Evolutionary conservation across 1,139 yeast genomes (phyloP).

Genomic region (Kluyveromyces sp.): DNA sequence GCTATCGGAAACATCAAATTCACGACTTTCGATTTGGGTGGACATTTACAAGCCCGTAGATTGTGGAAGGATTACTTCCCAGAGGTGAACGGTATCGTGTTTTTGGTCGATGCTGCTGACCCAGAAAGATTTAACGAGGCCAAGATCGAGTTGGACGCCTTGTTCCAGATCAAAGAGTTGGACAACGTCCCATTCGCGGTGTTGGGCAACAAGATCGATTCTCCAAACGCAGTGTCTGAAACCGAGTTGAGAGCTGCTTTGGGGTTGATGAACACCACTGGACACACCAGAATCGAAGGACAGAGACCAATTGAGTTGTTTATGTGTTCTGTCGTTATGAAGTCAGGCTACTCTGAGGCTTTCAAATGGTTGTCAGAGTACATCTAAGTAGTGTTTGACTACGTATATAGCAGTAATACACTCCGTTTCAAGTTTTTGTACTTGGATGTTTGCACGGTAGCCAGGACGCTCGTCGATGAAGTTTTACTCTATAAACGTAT

Average conservation of each 20-base stretch:
- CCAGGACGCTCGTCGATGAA: too few species aligned
- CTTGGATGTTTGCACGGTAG: too few species aligned
- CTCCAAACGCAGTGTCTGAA: slow-evolving; percentile 90
- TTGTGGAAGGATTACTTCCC: slow-evolving; percentile 99
- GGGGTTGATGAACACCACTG: slow-evolving; percentile 84
- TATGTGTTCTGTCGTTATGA: slow-evolving; percentile 97
- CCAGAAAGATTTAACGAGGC: slow-evolving; percentile 93
- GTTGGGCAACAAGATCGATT: slow-evolving; percentile 94
- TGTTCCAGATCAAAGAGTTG: slow-evolving; percentile 87
- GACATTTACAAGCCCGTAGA: slow-evolving; percentile 97
- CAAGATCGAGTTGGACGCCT: slow-evolving; percentile 87
- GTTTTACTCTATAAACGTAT: too few species aligned
- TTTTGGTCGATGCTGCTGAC: slow-evolving; percentile 95
- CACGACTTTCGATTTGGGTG: slow-evolving; percentile 97
- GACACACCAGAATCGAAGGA: slow-evolving; percentile 67
- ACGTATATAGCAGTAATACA: too few species aligned
- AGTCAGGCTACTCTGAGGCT: slow-evolving; percentile 94
- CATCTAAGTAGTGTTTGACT: slow-evolving; percentile 41
- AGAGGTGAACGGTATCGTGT: slow-evolving; percentile 95
- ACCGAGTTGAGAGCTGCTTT: slow-evolving; percentile 88
- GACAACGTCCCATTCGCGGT: slow-evolving; percentile 83
- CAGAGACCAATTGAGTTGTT: slow-evolving; percentile 91
- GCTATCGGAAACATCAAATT: slow-evolving; percentile 94
- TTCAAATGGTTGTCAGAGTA: slow-evolving; percentile 95
- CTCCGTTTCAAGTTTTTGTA: too few species aligned